phyloP scores from a whole-genome alignment of 306 rosid species.

The Rosa chinensis region DNA sequence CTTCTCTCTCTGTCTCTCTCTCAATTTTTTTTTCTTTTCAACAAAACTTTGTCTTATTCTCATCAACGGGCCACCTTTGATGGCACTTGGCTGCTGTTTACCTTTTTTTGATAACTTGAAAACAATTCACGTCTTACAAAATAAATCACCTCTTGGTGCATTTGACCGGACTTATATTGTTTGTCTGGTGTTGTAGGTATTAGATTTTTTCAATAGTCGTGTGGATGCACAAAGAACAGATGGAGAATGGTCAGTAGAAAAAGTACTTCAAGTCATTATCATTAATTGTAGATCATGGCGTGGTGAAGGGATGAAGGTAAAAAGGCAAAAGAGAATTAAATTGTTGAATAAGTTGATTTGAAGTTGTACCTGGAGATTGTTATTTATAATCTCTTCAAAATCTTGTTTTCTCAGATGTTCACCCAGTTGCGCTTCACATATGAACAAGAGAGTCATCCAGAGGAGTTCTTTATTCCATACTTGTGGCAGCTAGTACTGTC shows the following conservation, averaged over 20 bases:
- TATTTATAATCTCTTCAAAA: not conserved
- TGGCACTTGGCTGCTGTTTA: not conserved
- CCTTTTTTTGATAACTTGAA: not conserved
- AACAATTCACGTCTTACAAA: not conserved
- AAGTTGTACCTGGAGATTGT: conserved; percentile 6
- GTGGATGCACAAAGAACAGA: conserved; percentile 83
- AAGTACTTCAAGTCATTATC: conserved; percentile 87
- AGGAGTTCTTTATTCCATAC: conserved; percentile 95
- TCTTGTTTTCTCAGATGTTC: conserved; percentile 66
- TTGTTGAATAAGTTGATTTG: conserved; percentile 2
- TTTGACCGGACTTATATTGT: conserved; percentile 10
- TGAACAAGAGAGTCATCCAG: conserved; percentile 98
- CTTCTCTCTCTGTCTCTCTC: not conserved
- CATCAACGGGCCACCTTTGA: conserved; percentile 15
- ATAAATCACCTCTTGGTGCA: conserved; percentile 6
- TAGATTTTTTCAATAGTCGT: conserved; percentile 95
- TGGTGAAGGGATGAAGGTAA: conserved; percentile 98
- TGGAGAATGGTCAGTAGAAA: conserved; percentile 92
- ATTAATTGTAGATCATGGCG: conserved; percentile 94
- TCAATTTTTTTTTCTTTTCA: not conserved
- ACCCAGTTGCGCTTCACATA: conserved; percentile 95
- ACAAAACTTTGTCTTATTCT: conserved; percentile 19
- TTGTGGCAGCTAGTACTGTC: conserved; percentile 95
- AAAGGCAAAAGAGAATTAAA: conserved; percentile 11
- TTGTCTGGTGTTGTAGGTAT: conserved; percentile 55